Base-by-base conservation (phyloP, 192 early-diverging fungal species). In the Allomyces javanicus region DNA sequence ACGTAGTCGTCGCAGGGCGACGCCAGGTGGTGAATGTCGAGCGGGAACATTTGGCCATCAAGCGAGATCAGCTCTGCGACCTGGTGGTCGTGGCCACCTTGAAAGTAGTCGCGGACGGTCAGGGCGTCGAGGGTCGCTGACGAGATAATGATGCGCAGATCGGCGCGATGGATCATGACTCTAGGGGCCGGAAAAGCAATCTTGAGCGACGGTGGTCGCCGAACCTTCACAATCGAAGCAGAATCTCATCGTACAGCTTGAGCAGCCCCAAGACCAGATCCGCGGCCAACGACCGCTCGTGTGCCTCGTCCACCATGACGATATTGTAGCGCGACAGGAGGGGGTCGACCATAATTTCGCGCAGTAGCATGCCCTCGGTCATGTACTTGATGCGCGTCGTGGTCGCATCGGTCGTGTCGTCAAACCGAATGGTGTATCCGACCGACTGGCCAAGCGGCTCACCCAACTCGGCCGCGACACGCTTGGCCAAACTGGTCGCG, bases 341-440 rank as follows among this genome's bases (percentile, higher is more conserved):
- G 9, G 89, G 89, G 72, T 91, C 89, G 65, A 86, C 71, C 50
- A 91, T 73, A 0, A 81, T 81, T 65, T 91, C 89, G 21, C 87
- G 76, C 68, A 89, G 87, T n/a, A 91, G 74, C 78, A 91, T 85
- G 19, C 87, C 88, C 67, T 89, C 90, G 10, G 87, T 88, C 85
- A 92, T 82, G 77, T 86, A 92, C 67, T 92, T 92, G 64, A 92
- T 87, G 50, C 79, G 67, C 0, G 82, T 84, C 58, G 69, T 72
- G 9, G 71, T 65, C 1, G 70, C 71, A 62, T 83, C 79, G 61
- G 66, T 77, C 63, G 75, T 76, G 61, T 87, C 85, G 40, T 92
- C 88, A 61, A 90, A 90, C 11, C 86, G 80, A 62, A 92, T 84
- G 2, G 80, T 72, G 70, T 92, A 92, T 25, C 90, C 90, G 14